Evolutionary conservation across 352 stramenopile species (phyloP), one percentile per base, ranked within the genome.

Genomic region (Phytopythium kandeliae): DNA sequence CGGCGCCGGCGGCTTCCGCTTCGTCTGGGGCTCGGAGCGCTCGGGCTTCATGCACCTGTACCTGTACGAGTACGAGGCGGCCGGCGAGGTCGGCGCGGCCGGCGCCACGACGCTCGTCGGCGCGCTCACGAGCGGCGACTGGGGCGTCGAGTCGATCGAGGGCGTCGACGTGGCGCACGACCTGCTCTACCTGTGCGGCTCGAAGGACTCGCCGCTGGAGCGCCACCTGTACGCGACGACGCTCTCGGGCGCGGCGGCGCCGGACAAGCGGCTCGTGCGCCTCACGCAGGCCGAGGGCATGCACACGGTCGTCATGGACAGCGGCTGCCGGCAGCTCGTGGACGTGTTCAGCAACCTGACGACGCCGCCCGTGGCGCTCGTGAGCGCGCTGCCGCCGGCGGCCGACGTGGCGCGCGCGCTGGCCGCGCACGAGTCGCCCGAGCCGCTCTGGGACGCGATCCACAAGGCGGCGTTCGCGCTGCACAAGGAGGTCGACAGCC

Each of bases 31-130:
- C 12, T 97, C 85, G 1, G 95, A 99, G 72, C 69, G 92, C 38
- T 85, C 72, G 26, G 95, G 95, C n/a, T 98, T 86, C 60, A 95
- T 91, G 74, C 95, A 98, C 54, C 63, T 99, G 42, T 98, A 99
- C 70, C 65, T 98, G 49, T 98, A 98, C 67, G 94, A 95, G 53
- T 98, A 86, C 57, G 65, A 60, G 33, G 54, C 74, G 28, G 63
- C 66, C 4, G 46, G 53, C 1, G 28, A 40, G n/a, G 44, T n/a
- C 21, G 28, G 16, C n/a, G 36, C 36, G 16, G 46, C 33, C 2
- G 46, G 46, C 5, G 61, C 48, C 26, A 67, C 75, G 9, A 63
- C 75, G 31, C 55, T 84, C 9, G 48, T 94, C 26, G 77, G 73
- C 1, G 59, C 80, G 33, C 62, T 94, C 24, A 94, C 83, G 34